Base-by-base conservation (phyloP, 2,329 filamentous ascomycete genomes). In the Phaeosphaeriaceae sp. region DNA sequence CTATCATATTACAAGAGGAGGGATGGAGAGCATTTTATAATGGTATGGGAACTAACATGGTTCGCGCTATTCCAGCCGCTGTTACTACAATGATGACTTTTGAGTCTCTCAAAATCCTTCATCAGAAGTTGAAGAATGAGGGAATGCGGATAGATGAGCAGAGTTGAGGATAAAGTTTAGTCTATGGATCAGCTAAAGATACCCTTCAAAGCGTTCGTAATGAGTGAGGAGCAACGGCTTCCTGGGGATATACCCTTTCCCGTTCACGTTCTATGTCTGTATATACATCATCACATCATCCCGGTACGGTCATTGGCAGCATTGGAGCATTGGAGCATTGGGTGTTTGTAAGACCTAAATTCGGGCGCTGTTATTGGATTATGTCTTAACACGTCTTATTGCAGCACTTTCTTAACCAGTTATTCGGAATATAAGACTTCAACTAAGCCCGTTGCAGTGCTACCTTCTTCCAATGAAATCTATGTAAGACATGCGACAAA, bases 61-160 rank as follows among this genome's bases (percentile, higher is more conserved):
- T 97, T 80, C 85, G 94, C 48, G 94, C 94, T 6, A 88, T 99
- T 11, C 94, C 94, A 26, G 92, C 94, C 17, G 93, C 94, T 16
- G 96, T 96, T 66, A 96, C 96, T 20, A 99, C 94, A 3, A 95
- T 99, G 88, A 81, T 97, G 69, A 97, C 93, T 11, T 99, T 96
- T 69, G 94, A 99, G 76, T 94, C 88, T 59, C 71, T 88, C 58
- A 81, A 81, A 51, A 70, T 76, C 13, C 77, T 85, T 46, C 77
- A 78, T 42, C 76, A 69, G 36, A 69, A 74, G 46, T 58, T 84
- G 46, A 83, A 85, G 63, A 75, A 78, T 49, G 81, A 84, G 64
- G 83, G 81, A 11, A 52, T 61, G 33, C 58, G 61, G 28, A 59
- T 70, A 53, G 49, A 53, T 45, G 48, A 55, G 45, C 41, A 60